Evolutionary conservation across 2,329 filamentous ascomycete genomes (phyloP), one percentile per base, ranked within the genome.

Genomic region (Microdochium paspali): DNA sequence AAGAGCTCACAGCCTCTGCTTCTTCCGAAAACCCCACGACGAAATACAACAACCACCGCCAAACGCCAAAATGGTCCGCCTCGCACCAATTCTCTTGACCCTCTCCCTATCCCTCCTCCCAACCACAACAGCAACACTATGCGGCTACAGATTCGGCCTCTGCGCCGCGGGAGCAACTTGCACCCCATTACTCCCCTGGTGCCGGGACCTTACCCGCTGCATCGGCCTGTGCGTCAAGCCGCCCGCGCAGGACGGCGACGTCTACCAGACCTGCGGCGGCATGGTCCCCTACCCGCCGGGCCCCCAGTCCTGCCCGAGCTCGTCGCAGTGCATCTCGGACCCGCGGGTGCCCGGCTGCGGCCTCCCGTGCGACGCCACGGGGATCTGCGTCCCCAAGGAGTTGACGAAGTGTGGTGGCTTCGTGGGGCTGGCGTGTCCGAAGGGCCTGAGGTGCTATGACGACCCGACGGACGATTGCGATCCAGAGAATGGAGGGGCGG

Each of bases 381-480:
- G 49, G 13, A 51, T 51, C 39, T 51, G 49, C 47, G 44, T 51
- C 5, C 44, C 45, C 3, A 35, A 49, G 10, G 18, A 49, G 13
- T 39, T 39, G 7, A 23, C 24, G 4, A 10, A 15, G 12, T 51
- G 49, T 23, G 45, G 44, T n/a, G 50, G 50, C 26, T 23, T 46
- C 4, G 13, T 12, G 9, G 20, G 20, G 4, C 28, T 47, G 10
- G 28, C 49, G 26, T 51, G 49, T 32, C 21, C 45, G 15, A 40
- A 44, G 5, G 45, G 44, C 24, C 40, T 10, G 2, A n/a, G 43
- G 40, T 49, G 49, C 23, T 49, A 43, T 45, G 47, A 49, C 45
- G 49, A 46, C 45, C 50, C 50, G 6, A 31, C 26, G 23, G 50
- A 51, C 24, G 31, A 28, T 18, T 51, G 50, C 47, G 45, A 49